Percentiles rank a stretch among this genome's conserved stretches.
Conservation (phyloP, 148 eudicot genomes). For the Arbutus unedo region DNA sequence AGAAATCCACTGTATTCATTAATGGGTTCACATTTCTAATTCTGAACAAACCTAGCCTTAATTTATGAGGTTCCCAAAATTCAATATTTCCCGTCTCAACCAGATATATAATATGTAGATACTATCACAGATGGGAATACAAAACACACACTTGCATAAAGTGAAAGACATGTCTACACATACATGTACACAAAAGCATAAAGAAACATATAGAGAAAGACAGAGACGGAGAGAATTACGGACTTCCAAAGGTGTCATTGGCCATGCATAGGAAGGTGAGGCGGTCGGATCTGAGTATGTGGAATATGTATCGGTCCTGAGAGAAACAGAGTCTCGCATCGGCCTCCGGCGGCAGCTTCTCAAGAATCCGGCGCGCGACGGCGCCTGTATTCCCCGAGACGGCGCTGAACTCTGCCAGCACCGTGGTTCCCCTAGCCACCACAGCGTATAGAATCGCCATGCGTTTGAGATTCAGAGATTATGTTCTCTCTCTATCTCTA, state of each 20-base stretch:
- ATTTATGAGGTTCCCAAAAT: neutral
- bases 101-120: constrained; percentile 3
- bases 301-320: constrained; percentile 90
- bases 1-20: neutral
- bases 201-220: neutral
- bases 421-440: constrained; percentile 89
- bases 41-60: neutral
- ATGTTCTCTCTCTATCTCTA: neutral
- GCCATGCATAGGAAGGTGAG: constrained; percentile 91
- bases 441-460: constrained; percentile 92
- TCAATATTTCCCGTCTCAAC: neutral
- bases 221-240: constrained; percentile 19
- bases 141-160: neutral
- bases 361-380: constrained; percentile 80
- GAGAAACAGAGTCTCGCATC: constrained; percentile 85
- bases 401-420: constrained; percentile 89
- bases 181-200: neutral
- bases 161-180: neutral
- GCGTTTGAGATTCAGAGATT: neutral
- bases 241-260: constrained; percentile 91
- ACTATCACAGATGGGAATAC: neutral
- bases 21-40: neutral
- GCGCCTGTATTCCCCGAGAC: constrained; percentile 85
- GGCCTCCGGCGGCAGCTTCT: constrained; percentile 63
- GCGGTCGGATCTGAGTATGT: constrained; percentile 71